Evolutionary conservation across 2,329 filamentous ascomycete species (phyloP), one percentile per base, ranked within the genome.

Genomic region (Monosporascus sp.): DNA sequence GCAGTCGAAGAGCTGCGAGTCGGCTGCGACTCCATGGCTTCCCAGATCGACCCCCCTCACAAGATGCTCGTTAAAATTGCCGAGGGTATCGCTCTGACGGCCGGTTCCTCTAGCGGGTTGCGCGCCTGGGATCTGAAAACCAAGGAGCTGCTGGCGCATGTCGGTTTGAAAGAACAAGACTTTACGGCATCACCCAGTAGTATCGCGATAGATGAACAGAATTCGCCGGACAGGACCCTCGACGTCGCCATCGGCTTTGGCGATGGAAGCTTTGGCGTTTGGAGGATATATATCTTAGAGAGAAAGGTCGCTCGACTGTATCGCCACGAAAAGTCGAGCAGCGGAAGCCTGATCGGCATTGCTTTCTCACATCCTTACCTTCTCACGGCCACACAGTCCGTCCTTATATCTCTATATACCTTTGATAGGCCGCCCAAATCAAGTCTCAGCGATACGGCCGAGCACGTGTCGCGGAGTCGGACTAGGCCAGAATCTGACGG

Each of bases 41-140:
- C 57, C 3, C 59, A 54, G 6, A 46, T 42, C 6, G 73, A 78
- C 44, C 70, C 74, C 1, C 71, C 54, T 6, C 75, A 51, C 65
- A 84, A 67, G 75, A 88, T 91, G 38, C 74, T 97, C 6, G 88
- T 92, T 47, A 90, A 89, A 66, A 80, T 96, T 57, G 81, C 86
- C 42, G 84, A 90, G 53, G 88, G 90, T 1, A 74, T 91, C 20
- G 84, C 94, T 8, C 82, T 94, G 50, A 94, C 90, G 3, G 90
- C 82, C 1, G 90, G 96, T 66, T 72, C 73, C 6, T 69, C 72
- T 2, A 79, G 80, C 48, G 91, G 91, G 1, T 73, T 97, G 47
- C 81, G 90, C 38, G 90, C 84, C 1, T 97, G 91, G 91, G 82
- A 85, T 55, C 74, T 89, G 25, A 88, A 82, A 63, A 82, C 80